Evolutionary conservation across 768 basidiomycete species (phyloP), one percentile per base, ranked within the genome.

Genomic region (Suillus subalutaceus): DNA sequence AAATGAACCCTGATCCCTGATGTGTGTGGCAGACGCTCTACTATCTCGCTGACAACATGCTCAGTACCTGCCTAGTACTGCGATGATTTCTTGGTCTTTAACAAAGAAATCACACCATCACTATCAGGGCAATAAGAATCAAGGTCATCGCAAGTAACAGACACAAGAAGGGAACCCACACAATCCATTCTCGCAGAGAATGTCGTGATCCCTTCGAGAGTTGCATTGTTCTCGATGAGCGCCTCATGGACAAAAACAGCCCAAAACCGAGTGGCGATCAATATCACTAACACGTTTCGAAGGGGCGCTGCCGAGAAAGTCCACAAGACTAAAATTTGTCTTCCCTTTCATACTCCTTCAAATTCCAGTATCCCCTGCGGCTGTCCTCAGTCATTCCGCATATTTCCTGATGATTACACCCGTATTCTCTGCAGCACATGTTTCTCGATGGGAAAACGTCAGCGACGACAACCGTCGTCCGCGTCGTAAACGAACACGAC

Each of bases 381-480:
- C 26, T 20, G 2, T 18, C 26, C 16, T 12, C 26, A 30, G n/a
- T 18, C 26, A 41, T 30, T 18, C 59, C 1, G 18, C 41, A 9
- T 10, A 41, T 43, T n/a, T n/a, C 65, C 9, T 53, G 59, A 72
- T 71, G 67, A 66, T 74, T n/a, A 61, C 56, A 3, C 71, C 77
- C 20, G 66, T 78, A 58, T 75, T 79, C 58, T 79, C 78, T 3
- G 78, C 78, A 23, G 71, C 78, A 8, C 78, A 79, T 38, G 12
- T 67, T 55, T 68, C 74, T 32, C 71, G 68, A 61, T 77, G 73
- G 75, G 73, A 71, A 20, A 12, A 65, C 5, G 57, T 74, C 50
- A 62, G 67, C 6, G 46, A 64, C 57, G 67, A 62, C 15, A 32
- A 44, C 43, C 9, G 13, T 30, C 35, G 53, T 10, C 55, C 10